Base-by-base conservation (phyloP, 352 stramenopile genomes). In the Paralagenidium karlingii region DNA sequence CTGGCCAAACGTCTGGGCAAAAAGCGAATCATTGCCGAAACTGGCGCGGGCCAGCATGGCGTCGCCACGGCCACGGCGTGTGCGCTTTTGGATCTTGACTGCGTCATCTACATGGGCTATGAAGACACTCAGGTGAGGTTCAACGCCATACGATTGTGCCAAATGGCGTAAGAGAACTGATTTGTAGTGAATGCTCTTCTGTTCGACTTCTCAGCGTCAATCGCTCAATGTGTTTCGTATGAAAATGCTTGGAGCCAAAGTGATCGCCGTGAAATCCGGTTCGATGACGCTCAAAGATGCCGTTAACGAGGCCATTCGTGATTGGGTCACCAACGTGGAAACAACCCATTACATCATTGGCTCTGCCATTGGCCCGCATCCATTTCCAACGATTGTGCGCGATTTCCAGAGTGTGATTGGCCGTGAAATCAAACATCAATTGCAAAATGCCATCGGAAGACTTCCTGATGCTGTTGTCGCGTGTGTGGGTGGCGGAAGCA, bases 341-440 rank as follows among this genome's bases (percentile, higher is more conserved):
- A 82, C 85, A 46, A 99, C 94, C 28, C 94, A 99, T 59, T 99
- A 99, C 66, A 88, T 99, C 43, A 98, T 99, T 57, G 95, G 95
- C 37, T 98, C 89, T 31, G 94, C 94, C 20, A 97, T 98, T 28
- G 95, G 94, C 25, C 89, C 94, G 26, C 94, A 98, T 62, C 95
- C 94, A 49, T 99, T 98, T 75, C 94, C 95, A 26, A 98, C 89
- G 2, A 98, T 99, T 52, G 94, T 99, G 38, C 76, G 94, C 37
- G 94, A 99, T 52, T 98, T 99, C 63, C 95, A 99, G 67, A 58
- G 71, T n/a, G 74, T 89, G 38, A 98, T 99, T 54, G 94, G 94
- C 26, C 71, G 60, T 7, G 94, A 98, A 51, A 97, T 96, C 49
- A 90, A 87, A 57, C 66, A 66, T 0, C 90, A 98, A 47, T 34